A percentile compares a stretch with the other conserved stretches of the same genome.
Evolutionary conservation across 2,329 filamentous ascomycete genomes (phyloP).

Genomic region (Sporothrix phasma): DNA sequence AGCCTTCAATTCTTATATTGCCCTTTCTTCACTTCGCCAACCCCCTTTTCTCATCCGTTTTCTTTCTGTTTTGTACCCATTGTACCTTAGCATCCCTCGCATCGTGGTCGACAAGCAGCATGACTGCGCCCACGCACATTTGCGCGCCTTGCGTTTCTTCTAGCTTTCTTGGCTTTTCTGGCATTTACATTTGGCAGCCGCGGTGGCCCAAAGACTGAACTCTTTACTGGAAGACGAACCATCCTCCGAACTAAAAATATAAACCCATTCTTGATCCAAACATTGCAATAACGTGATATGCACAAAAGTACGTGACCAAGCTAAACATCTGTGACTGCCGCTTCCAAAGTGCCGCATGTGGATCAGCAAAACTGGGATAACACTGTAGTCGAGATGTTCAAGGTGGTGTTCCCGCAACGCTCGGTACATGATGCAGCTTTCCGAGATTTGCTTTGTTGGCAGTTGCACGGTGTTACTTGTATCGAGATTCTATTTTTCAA

Average conservation of each 20-base stretch:
- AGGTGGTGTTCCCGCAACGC: background rate
- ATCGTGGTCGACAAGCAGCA: conserved; percentile 7
- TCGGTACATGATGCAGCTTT: background rate
- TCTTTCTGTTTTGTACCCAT: background rate
- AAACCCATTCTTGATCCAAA: conserved; percentile 4
- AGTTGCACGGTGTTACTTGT: background rate
- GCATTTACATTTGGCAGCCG: background rate
- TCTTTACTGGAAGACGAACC: background rate
- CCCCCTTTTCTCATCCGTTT: background rate
- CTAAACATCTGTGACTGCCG: background rate
- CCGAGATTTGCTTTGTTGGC: background rate
- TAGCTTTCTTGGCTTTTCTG: background rate
- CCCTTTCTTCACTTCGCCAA: background rate
- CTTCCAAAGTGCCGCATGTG: background rate
- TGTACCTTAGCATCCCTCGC: background rate
- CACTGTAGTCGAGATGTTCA: background rate
- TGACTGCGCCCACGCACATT: background rate
- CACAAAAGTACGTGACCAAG: background rate
- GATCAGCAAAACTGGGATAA: conserved; percentile 1
- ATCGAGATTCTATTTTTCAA: background rate
- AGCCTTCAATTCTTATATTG: background rate
- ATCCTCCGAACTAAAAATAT: background rate
- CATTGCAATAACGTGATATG: background rate
- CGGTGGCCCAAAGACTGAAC: background rate
- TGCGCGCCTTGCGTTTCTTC: background rate